These are phyloP conservation scores for Funneliformis caledonium DNA, from an alignment of 371 early-diverging fungal genomes.

Conservation along the genomic window DNA sequence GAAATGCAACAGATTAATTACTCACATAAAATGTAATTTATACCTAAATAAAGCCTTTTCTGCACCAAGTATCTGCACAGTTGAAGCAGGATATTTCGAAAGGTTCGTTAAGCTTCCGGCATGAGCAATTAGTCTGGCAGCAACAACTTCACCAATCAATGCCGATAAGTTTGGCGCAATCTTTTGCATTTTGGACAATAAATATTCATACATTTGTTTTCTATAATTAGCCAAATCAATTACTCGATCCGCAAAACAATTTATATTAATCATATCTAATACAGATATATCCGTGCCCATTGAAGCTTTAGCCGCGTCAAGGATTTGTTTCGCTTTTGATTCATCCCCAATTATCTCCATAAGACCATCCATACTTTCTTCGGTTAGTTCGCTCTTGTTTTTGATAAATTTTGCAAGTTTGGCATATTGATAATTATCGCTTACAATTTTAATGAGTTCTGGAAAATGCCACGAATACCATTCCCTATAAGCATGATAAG, in stretches of 20 bases:
- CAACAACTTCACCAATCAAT: constrained; percentile 96
- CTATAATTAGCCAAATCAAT: constrained; percentile 92
- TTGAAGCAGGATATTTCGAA: constrained; percentile 96
- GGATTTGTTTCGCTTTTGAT: constrained; percentile 58
- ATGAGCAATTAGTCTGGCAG: constrained; percentile 94
- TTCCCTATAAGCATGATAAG: constrained; percentile 64
- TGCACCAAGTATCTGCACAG: constrained; percentile 99
- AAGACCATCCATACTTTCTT: constrained; percentile 74
- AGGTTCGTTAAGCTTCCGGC: constrained; percentile 98
- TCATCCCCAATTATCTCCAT: constrained; percentile 77
- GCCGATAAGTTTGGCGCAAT: constrained; percentile 98
- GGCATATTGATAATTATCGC: constrained; percentile 92
- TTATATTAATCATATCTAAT: constrained; percentile 93
- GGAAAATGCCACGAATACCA: constrained; percentile 99
- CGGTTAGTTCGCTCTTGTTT: constrained; percentile 86
- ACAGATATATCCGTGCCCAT: constrained; percentile 96
- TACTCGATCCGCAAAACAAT: constrained; percentile 92
- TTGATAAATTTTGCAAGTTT: constrained; percentile 84
- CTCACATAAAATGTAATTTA: neutral
- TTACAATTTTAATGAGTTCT: constrained; percentile 94
- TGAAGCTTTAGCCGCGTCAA: constrained; percentile 91
- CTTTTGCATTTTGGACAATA: constrained; percentile 93
- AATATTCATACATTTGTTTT: constrained; percentile 86
- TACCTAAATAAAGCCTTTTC: constrained; percentile 91
- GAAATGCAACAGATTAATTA: neutral